Base-by-base conservation (phyloP, 805 yeast species). In the Yarrowia osloensis region DNA sequence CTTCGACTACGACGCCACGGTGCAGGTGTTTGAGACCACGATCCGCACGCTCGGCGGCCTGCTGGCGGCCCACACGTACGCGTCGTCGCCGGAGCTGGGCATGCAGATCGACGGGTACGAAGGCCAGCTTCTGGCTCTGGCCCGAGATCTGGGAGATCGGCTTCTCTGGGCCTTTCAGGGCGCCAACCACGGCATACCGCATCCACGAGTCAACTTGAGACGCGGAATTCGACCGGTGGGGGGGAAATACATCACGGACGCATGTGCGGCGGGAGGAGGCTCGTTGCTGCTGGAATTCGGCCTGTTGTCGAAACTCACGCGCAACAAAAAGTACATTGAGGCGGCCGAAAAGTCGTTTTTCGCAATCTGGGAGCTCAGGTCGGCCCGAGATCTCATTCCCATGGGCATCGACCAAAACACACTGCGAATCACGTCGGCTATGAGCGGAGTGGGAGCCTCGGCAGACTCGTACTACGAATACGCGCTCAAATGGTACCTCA, bases 391-490 rank as follows among this genome's bases (percentile, higher is more conserved):
- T 70, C 78, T 94, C 31, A 72, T 94, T 15, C 96, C 97, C 1
- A 88, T 89, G 90, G 82, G 93, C 0, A 79, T 92, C 4, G 87
- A 88, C 69, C 88, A 93, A 0, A 72, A 80, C 0, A 76, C 80
- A 0, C 85, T 86, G 39, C 73, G 75, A 42, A 86, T 90, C 85
- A 77, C 80, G 46, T 88, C 88, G 67, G 74, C 82, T 0, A 77
- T 86, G 46, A 85, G 95, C 0, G 97, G 97, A 0, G 82, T 90
- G 11, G 98, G 98, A 2, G 98, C 98, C 0, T 89, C 96, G 1
- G 84, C 91, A 17, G 98, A 93, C 76, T 91, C 97, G 0, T 90
- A 90, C 73, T 93, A 88, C 74, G 98, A 93, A 73, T 90, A 92
- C 76, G 89, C 97, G 0, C 81, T 91, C 47, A 93, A 93, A 74